Evolutionary conservation across 2,329 filamentous ascomycete genomes (phyloP), one percentile per base, ranked within the genome.

Genomic region (Helotiales sp.): DNA sequence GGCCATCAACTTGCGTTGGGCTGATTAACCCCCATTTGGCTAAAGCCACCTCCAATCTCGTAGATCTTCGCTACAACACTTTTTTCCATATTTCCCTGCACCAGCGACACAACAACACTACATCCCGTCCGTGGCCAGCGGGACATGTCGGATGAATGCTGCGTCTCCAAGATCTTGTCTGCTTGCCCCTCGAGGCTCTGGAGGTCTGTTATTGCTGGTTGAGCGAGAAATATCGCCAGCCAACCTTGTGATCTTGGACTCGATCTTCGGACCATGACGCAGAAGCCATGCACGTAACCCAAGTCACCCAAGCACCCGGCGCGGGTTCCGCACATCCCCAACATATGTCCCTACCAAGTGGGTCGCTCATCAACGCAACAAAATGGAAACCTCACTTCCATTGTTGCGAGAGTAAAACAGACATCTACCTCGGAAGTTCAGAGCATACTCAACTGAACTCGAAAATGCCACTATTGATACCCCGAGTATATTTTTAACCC

Each of bases 1-100:
- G 46, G 46, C 46, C 46, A 48, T 17, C 25, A 10, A 19, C 46
- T 48, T 33, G 25, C 46, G 46, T 48, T 48, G 46, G 46, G 46
- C 27, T 48, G 25, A 29, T 48, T 33, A 29, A 31, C n/a, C 46
- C 46, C 46, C 46, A 48, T 48, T n/a, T 17, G 29, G 46, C 46
- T 44, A 44, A 44, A 44, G 8, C 40, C 24, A 44, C 40, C 15
- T n/a, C n/a, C 40, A 44, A 44, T 44, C 40, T 44, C 22, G 40
- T n/a, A 40, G 40, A 44, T 44, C 40, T n/a, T 44, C 40, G 40
- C 40, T 44, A 25, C 40, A 40, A 44, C 40, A 25, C 40, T 44
- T 44, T 44, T 25, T 12, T 13, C 40, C 38, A 34, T 15, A 42
- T 42, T 22, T 7, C 6, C 8, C 17, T 42, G 19, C 19, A 25